phyloP scores from a whole-genome alignment of 352 stramenopile species.

The Phytophthora agathidicida region DNA sequence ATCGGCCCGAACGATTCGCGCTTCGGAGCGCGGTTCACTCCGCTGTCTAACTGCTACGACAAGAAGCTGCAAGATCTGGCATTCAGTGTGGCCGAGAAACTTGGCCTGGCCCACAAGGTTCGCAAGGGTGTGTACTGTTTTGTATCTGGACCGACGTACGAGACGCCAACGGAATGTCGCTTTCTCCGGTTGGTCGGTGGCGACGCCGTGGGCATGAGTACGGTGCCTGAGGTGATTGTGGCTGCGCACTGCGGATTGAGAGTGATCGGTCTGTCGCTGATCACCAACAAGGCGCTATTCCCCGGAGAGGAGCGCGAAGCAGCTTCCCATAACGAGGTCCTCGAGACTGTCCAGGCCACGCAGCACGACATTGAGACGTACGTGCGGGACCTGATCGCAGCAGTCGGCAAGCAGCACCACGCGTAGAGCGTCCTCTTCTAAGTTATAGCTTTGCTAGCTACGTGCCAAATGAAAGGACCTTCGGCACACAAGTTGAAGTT shows the following conservation, averaged over 20 bases:
- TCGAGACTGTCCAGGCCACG: slow-evolving; percentile 87
- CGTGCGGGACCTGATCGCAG: slow-evolving; percentile 43
- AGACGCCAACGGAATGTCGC: slow-evolving; percentile 94
- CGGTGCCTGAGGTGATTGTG: slow-evolving; percentile 96
- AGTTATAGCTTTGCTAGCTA: slow-evolving; percentile 23
- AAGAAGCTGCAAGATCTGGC: slow-evolving; percentile 87
- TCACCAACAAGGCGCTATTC: slow-evolving; percentile 95
- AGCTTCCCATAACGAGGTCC: slow-evolving; percentile 93
- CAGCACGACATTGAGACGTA: slow-evolving; percentile 56
- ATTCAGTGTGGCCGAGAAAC: slow-evolving; percentile 72
- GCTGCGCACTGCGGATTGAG: slow-evolving; percentile 94
- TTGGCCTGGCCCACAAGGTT: slow-evolving; percentile 87
- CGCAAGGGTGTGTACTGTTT: slow-evolving; percentile 95
- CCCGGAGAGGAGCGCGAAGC: slow-evolving; percentile 79
- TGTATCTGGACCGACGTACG: slow-evolving; percentile 96
- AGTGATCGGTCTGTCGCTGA: slow-evolving; percentile 95
- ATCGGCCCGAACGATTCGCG: slow-evolving; percentile 96
- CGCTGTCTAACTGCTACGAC: slow-evolving; percentile 95
- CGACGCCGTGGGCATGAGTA: slow-evolving; percentile 97
- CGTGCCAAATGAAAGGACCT: background rate
- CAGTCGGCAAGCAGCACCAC: slow-evolving; percentile 28
- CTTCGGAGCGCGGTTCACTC: slow-evolving; percentile 95
- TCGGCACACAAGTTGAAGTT: too few species aligned
- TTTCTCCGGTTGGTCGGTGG: slow-evolving; percentile 93
- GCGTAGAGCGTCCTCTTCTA: slow-evolving; percentile 20